Evolutionary conservation across 768 basidiomycete species (phyloP).

Genomic region (Naganishia antarctica): DNA sequence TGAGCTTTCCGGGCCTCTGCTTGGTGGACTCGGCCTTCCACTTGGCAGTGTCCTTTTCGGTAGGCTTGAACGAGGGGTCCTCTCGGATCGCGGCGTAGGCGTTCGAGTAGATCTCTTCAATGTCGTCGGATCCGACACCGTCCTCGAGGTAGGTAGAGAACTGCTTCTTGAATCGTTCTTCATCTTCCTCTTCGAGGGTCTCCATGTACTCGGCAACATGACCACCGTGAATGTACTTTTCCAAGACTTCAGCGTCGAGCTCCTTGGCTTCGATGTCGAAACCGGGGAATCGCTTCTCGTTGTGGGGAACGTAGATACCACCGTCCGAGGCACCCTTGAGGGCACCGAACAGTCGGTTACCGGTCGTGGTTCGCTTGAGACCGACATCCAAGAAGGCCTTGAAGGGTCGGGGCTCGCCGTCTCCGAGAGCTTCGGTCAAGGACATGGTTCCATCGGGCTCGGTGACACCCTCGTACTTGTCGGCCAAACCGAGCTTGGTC

Average conservation of each 20-base stretch:
- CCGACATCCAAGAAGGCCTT: slow-evolving; percentile 98
- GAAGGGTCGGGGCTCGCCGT: slow-evolving; percentile 96
- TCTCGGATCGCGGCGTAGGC: slow-evolving; percentile 95
- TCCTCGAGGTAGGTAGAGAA: slow-evolving; percentile 93
- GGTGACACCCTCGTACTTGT: slow-evolving; percentile 91
- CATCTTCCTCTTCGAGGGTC: slow-evolving; percentile 97
- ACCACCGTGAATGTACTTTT: slow-evolving; percentile 96
- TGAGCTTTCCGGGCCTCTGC: slow-evolving; percentile 65
- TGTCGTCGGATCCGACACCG: slow-evolving; percentile 90
- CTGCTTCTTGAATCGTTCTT: slow-evolving; percentile 97
- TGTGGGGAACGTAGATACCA: slow-evolving; percentile 96
- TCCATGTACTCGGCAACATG: slow-evolving; percentile 99
- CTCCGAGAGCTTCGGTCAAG: slow-evolving; percentile 79
- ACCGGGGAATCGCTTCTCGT: slow-evolving; percentile 95
- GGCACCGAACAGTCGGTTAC: slow-evolving; percentile 94
- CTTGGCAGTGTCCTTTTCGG: slow-evolving; percentile 74
- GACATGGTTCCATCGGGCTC: slow-evolving; percentile 84
- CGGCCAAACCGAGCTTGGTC: slow-evolving; percentile 88
- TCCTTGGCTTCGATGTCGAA: slow-evolving; percentile 88
- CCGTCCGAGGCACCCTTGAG: slow-evolving; percentile 98
- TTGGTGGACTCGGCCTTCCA: slow-evolving; percentile 84
- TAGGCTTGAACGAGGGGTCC: slow-evolving; percentile 81
- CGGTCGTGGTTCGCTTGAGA: slow-evolving; percentile 94
- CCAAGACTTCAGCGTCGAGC: slow-evolving; percentile 86
- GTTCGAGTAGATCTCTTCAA: slow-evolving; percentile 89